These are phyloP conservation scores for Trifolium subterraneum DNA, from an alignment of 306 rosid species.

Conservation along the genomic window DNA sequence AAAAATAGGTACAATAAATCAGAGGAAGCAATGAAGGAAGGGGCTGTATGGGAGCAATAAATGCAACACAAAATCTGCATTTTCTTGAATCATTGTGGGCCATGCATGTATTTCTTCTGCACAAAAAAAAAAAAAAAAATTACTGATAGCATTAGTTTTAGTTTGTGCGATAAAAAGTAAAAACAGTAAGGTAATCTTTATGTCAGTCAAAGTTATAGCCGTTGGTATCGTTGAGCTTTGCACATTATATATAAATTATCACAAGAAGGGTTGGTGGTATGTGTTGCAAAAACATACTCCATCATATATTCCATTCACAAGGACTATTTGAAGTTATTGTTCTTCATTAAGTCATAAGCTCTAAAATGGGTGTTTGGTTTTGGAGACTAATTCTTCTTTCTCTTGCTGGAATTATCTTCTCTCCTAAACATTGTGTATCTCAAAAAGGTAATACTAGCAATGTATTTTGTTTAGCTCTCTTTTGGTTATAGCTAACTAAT, in stretches of 20 bases:
- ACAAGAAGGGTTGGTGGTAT: constrained; percentile 10
- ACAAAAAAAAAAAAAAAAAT: neutral
- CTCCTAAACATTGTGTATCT: constrained; percentile 46
- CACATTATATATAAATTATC: constrained; percentile 36
- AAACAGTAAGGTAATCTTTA: constrained; percentile 40
- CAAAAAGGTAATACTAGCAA: constrained; percentile 42
- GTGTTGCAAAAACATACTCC: neutral
- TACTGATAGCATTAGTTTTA: neutral
- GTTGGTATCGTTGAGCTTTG: neutral
- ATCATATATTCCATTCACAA: neutral
- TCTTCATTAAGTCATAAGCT: neutral
- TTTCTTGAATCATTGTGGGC: constrained; percentile 52
- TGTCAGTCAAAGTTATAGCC: constrained; percentile 33
- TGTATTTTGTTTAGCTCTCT: neutral
- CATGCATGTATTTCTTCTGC: neutral
- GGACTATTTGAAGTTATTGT: neutral
- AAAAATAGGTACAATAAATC: constrained; percentile 9
- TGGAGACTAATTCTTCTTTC: constrained; percentile 36
- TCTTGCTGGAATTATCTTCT: constrained; percentile 51
- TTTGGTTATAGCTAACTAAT: neutral
- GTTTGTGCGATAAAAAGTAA: constrained; percentile 34
- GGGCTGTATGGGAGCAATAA: neutral
- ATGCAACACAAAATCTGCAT: constrained; percentile 45
- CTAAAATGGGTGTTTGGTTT: constrained; percentile 33
- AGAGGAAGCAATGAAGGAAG: neutral